Base-by-base conservation (phyloP, 352 stramenopile species). In the Nothophytophthora sp. region DNA sequence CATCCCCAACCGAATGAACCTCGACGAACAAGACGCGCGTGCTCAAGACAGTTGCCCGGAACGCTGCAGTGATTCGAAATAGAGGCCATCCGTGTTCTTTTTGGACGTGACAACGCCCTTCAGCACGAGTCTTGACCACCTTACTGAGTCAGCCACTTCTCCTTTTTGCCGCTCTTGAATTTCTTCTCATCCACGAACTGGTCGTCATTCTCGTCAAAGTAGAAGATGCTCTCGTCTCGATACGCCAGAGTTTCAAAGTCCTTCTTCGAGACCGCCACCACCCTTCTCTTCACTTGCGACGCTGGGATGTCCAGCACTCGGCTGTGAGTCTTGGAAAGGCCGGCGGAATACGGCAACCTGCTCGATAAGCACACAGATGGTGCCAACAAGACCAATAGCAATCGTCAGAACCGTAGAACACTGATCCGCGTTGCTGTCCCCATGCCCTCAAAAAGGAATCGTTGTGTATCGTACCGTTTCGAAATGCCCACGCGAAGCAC, bases 181-280 rank as follows among this genome's bases (percentile, higher is more conserved):
- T 47, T 36, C 5, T 49, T 62, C 39, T 20, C 44, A 53, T 20
- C 59, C 33, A 19, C 29, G 29, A 35, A 16, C 16, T 41, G 44
- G 34, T 59, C 35, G 6, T 63, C 42, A 12, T 47, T 44, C 20
- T 58, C 59, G 35, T 52, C 67, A 30, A 84, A 85, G 63, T 81
- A 90, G 49, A 90, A 90, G 20, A 92, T 79, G 30, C 66, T 88
- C 34, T 92, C 81, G 48, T 92, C 81, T 23, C 79, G 76, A 46
- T 89, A 92, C 50, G 63, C 48, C 33, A 92, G 56, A 13, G 52
- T 52, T 5, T 75, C 50, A 42, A 88, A 92, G 51, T 89, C 68
- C 9, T 55, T 38, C 41, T 86, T 86, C 4, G 79, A 84, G 15
- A 92, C 76, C 4, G 75, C 75, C 11, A 90, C 76, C 3, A 90